Percentiles rank a stretch among this genome's conserved stretches.
Evolutionary conservation across 805 yeast genomes (phyloP).

Genomic region (Lipomyces oligophaga): DNA sequence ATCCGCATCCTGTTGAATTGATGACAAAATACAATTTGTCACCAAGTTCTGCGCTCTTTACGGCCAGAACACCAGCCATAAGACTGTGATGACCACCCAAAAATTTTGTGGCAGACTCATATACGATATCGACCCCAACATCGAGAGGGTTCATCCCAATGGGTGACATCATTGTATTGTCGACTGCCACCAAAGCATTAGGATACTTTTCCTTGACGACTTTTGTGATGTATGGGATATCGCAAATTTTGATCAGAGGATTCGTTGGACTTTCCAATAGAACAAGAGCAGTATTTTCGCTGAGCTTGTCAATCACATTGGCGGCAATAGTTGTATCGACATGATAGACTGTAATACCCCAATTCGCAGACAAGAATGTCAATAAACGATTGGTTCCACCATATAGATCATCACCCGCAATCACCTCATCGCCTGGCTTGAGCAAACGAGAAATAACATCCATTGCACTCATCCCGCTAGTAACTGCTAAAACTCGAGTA

Average conservation of each 20-base stretch:
- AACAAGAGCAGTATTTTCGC: conserved; percentile 63
- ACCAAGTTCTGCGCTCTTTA: conserved; percentile 59
- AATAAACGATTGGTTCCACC: conserved; percentile 91
- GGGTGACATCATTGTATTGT: conserved; percentile 97
- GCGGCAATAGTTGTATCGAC: conserved; percentile 76
- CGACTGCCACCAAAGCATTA: conserved; percentile 71
- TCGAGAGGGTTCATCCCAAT: conserved; percentile 78
- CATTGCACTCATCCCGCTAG: conserved; percentile 89
- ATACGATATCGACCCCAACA: conserved; percentile 84
- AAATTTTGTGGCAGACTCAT: conserved; percentile 91
- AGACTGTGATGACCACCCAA: conserved; percentile 76
- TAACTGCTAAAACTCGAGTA: conserved; percentile 71
- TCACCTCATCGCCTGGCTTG: conserved; percentile 78
- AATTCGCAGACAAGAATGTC: conserved; percentile 62
- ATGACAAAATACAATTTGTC: conserved; percentile 69
- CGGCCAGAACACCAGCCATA: conserved; percentile 91
- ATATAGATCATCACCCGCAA: conserved; percentile 91
- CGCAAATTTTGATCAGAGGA: conserved; percentile 85
- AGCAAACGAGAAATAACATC: conserved; percentile 77
- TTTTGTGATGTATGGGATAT: conserved; percentile 62
- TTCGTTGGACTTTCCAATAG: conserved; percentile 90
- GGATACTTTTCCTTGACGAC: conserved; percentile 68
- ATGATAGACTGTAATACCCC: conserved; percentile 64
- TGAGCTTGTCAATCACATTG: conserved; percentile 54
- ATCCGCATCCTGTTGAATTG: conserved; percentile 87